These are phyloP conservation scores for Beauveria brongniartii DNA, from an alignment of 2,329 filamentous ascomycete species.

Conservation along the genomic window DNA sequence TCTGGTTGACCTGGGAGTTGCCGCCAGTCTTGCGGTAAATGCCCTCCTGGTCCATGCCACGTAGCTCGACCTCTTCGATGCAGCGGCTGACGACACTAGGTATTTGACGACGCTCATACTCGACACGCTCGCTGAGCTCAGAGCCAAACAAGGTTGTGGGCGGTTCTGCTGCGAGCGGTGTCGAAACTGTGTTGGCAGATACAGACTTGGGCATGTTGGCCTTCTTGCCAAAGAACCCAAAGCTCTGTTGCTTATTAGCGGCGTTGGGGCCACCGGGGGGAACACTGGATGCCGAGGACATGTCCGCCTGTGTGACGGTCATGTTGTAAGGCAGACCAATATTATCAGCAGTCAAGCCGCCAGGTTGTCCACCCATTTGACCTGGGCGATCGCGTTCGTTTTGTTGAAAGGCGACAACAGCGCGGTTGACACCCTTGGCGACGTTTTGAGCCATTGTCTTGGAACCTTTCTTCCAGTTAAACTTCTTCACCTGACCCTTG, in stretches of 20 bases:
- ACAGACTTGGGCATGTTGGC: conserved; percentile 43
- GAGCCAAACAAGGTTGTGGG: conserved; percentile 72
- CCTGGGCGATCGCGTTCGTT: conserved; percentile 46
- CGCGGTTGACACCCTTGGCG: conserved; percentile 87
- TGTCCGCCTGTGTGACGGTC: conserved; percentile 49
- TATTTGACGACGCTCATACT: conserved; percentile 82
- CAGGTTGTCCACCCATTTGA: conserved; percentile 39
- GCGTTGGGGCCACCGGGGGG: conserved; percentile 19
- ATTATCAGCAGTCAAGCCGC: conserved; percentile 50
- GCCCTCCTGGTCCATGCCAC: conserved; percentile 95
- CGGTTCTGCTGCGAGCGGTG: conserved; percentile 40
- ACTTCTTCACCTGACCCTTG: conserved; percentile 91
- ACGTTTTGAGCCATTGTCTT: conserved; percentile 92
- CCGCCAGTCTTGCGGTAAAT: conserved; percentile 98
- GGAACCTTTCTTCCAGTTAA: conserved; percentile 97
- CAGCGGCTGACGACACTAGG: conserved; percentile 86
- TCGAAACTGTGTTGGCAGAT: conserved; percentile 33
- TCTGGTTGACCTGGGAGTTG: conserved; percentile 78
- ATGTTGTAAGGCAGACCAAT: conserved; percentile 66
- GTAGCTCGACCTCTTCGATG: conserved; percentile 91
- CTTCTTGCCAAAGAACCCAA: conserved; percentile 63
- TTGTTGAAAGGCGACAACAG: conserved; percentile 65
- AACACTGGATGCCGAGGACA: conserved; percentile 17
- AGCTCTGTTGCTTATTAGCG: conserved; percentile 41
- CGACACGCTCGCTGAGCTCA: conserved; percentile 76